These are phyloP conservation scores for Colletotrichum trifolii DNA, from an alignment of 2,329 filamentous ascomycete species.

Conservation along the genomic window DNA sequence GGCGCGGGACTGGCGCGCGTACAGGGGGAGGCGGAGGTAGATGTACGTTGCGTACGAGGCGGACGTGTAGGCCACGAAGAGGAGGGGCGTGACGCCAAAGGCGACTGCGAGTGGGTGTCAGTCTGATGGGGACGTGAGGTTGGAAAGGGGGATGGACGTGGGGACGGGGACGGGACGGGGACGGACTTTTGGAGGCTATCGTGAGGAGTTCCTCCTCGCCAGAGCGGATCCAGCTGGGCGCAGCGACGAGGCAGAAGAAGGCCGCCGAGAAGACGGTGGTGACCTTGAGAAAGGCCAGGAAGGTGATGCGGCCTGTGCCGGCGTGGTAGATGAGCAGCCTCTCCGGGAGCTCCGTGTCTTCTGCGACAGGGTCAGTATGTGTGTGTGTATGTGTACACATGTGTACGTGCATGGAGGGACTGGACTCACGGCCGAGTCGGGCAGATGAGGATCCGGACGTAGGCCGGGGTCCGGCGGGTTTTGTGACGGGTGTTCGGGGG, in stretches of 20 bases:
- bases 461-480: constrained; percentile 10
- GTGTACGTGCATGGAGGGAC: background rate
- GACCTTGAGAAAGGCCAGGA: constrained; percentile 77
- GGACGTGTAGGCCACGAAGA: constrained; percentile 72
- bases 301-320: constrained; percentile 73
- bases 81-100: constrained; percentile 72
- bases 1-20: constrained; percentile 70
- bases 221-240: constrained; percentile 65
- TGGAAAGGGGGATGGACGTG: background rate
- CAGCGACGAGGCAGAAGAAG: constrained; percentile 73
- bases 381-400: background rate
- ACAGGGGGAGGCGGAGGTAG: constrained; percentile 74
- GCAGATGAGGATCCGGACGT: background rate
- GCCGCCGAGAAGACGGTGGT: constrained; percentile 76
- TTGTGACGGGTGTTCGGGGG: constrained; percentile 6
- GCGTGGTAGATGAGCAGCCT: constrained; percentile 79
- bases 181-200: constrained; percentile 52
- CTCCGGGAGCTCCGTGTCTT: constrained; percentile 61
- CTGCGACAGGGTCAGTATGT: background rate
- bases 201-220: constrained; percentile 47
- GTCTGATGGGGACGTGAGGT: background rate
- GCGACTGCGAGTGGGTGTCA: constrained; percentile 59
- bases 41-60: constrained; percentile 79
- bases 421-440: constrained; percentile 2
- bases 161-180: constrained; percentile 37